Evolutionary conservation across 208 protist species (phyloP).

Genomic region (Herpetomonas samuelpessoai): DNA sequence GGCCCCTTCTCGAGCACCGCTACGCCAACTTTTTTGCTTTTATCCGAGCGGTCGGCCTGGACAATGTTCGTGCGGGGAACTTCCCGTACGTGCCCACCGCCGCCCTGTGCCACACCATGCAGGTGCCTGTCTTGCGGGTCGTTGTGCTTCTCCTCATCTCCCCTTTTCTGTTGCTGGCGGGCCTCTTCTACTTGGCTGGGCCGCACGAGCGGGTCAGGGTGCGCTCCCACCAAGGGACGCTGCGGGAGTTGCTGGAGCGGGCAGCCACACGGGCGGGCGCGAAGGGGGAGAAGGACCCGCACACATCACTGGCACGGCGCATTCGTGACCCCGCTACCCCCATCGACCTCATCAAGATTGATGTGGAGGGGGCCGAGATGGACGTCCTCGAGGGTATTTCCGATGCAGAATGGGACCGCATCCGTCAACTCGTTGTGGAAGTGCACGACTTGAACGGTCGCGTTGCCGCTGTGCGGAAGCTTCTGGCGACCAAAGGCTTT

Average conservation of each 20-base stretch:
- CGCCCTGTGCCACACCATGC: conserved; percentile 15
- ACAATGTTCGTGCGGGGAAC: conserved; percentile 16
- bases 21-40: conserved; percentile 8
- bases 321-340: conserved; percentile 4
- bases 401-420: conserved; percentile 19
- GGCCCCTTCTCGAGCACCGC: conserved; percentile 11
- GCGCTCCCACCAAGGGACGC: conserved; percentile 13
- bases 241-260: conserved; percentile 14
- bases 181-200: conserved; percentile 11
- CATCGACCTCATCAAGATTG: conserved; percentile 44
- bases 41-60: conserved; percentile 16
- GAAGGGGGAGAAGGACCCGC: not conserved
- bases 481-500: conserved; percentile 28
- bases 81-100: conserved; percentile 13
- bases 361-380: conserved; percentile 44
- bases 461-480: conserved; percentile 11
- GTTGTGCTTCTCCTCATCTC: not conserved
- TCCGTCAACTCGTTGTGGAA: conserved; percentile 40
- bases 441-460: conserved; percentile 38
- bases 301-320: conserved; percentile 3
- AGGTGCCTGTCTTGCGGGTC: conserved; percentile 15
- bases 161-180: conserved; percentile 18
- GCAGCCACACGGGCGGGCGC: not conserved
- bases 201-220: conserved; percentile 11
- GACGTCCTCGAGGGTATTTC: conserved; percentile 33